phyloP scores from a whole-genome alignment of 371 early-diverging fungal genomes.

The Homolaphlyctis polyrhiza region DNA sequence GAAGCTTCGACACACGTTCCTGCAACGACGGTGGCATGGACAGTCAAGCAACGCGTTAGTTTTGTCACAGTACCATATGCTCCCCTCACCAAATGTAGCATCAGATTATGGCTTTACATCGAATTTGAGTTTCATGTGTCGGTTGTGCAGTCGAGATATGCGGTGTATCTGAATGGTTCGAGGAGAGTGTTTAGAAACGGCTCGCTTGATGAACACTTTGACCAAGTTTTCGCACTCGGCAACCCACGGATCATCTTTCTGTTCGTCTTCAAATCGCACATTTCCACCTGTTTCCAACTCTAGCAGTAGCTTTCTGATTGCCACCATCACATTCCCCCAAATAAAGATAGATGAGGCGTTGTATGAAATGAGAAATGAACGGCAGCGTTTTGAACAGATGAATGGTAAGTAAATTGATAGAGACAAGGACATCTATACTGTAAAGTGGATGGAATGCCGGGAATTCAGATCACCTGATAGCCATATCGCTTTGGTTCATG shows the following conservation, averaged over 20 bases:
- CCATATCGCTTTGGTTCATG: constrained; percentile 37
- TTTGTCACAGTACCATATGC: background rate
- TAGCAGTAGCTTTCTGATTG: constrained; percentile 31
- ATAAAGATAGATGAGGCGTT: background rate
- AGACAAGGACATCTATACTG: no score
- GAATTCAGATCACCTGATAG: constrained; percentile 39
- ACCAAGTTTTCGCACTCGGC: constrained; percentile 32
- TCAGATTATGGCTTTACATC: no score
- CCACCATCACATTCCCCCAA: background rate
- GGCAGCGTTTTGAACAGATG: no score
- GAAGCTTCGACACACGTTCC: background rate
- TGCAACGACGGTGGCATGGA: background rate
- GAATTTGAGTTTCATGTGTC: constrained; percentile 31
- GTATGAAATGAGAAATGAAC: background rate
- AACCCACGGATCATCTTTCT: constrained; percentile 34
- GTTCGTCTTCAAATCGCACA: constrained; percentile 47
- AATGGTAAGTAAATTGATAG: background rate
- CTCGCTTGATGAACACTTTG: constrained; percentile 30
- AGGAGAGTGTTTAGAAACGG: constrained; percentile 15
- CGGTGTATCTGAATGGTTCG: constrained; percentile 39
- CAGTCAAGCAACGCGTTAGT: background rate
- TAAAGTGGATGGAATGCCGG: no score
- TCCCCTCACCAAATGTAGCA: no score
- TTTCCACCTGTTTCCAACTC: constrained; percentile 54
- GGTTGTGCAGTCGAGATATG: constrained; percentile 42